phyloP scores from a whole-genome alignment of 106 monocot species.

The Dioscorea dumetorum region DNA sequence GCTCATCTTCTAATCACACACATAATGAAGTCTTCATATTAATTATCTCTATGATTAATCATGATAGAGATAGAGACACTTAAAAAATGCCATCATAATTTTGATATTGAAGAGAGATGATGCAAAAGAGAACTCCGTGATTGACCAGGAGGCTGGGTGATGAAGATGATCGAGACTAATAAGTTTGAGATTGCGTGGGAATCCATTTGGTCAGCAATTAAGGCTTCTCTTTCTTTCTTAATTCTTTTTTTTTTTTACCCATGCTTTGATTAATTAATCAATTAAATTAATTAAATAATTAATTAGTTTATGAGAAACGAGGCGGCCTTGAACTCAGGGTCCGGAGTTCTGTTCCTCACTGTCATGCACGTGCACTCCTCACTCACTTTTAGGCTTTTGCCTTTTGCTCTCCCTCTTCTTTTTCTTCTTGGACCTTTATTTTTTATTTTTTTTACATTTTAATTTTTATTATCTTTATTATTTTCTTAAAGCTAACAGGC shows the following conservation, averaged over 20 bases:
- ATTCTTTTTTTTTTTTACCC: too few species aligned
- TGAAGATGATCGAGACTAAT: not conserved
- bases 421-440: not conserved
- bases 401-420: not conserved
- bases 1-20: not conserved
- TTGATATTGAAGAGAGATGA: too few species aligned
- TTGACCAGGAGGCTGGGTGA: slow-evolving; percentile 27
- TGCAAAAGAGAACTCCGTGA: slow-evolving; percentile 16
- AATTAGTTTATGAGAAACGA: slow-evolving; percentile 2
- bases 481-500: not conserved
- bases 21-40: not conserved
- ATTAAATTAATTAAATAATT: slow-evolving; percentile 2
- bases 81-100: not conserved
- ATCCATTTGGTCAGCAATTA: slow-evolving; percentile 48
- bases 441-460: not conserved
- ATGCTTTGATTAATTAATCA: not conserved
- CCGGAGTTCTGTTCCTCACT: slow-evolving; percentile 12
- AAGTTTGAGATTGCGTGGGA: slow-evolving; percentile 43
- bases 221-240: not conserved
- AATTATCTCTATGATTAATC: not conserved
- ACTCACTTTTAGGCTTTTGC: slow-evolving; percentile 32
- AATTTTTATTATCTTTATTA: too few species aligned
- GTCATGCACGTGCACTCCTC: slow-evolving; percentile 31
- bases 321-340: slow-evolving; percentile 14
- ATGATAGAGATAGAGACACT: not conserved